These are phyloP conservation scores for Cordyceps pruinosa DNA, from an alignment of 2,329 filamentous ascomycete genomes.

Conservation along the genomic window DNA sequence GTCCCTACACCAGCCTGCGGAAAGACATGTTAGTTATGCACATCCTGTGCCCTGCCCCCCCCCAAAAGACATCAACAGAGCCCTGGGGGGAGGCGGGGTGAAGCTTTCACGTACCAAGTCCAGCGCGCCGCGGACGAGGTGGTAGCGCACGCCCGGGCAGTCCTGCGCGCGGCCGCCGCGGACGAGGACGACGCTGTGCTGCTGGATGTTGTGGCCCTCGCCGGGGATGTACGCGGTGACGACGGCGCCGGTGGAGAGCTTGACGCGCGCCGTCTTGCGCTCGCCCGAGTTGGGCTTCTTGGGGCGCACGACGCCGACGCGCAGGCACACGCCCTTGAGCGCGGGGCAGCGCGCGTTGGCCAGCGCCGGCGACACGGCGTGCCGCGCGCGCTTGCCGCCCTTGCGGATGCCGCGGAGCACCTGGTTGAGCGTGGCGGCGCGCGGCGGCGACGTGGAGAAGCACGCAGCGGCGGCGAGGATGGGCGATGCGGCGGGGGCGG, in stretches of 20 bases:
- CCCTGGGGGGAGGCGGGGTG: too few relatives aligned
- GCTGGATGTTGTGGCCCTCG: conserved; percentile 97
- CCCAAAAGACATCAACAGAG: not conserved
- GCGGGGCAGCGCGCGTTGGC: conserved; percentile 61
- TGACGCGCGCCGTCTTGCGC: conserved; percentile 87
- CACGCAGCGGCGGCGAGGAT: conserved; percentile 26
- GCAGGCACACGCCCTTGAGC: conserved; percentile 93
- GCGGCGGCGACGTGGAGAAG: conserved; percentile 52
- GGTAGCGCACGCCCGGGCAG: conserved; percentile 97
- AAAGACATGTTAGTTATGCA: conserved; percentile 15
- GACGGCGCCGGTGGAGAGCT: conserved; percentile 78
- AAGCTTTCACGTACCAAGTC: conserved; percentile 66
- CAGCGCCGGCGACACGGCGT: conserved; percentile 82
- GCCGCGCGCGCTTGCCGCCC: conserved; percentile 72
- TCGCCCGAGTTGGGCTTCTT: conserved; percentile 99
- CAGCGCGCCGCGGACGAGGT: conserved; percentile 81
- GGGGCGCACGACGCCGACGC: conserved; percentile 86
- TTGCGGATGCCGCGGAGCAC: conserved; percentile 70
- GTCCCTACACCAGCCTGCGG: conserved; percentile 86
- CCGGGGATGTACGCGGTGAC: conserved; percentile 94
- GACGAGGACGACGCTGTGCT: conserved; percentile 97
- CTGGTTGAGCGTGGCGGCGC: conserved; percentile 64
- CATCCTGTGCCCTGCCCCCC: not conserved
- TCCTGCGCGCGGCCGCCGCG: conserved; percentile 88
- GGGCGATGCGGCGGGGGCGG: conserved; percentile 18